These are phyloP conservation scores for Pterothamnion heteromorphum DNA, from an alignment of 31 red algal species.

Conservation along the genomic window DNA sequence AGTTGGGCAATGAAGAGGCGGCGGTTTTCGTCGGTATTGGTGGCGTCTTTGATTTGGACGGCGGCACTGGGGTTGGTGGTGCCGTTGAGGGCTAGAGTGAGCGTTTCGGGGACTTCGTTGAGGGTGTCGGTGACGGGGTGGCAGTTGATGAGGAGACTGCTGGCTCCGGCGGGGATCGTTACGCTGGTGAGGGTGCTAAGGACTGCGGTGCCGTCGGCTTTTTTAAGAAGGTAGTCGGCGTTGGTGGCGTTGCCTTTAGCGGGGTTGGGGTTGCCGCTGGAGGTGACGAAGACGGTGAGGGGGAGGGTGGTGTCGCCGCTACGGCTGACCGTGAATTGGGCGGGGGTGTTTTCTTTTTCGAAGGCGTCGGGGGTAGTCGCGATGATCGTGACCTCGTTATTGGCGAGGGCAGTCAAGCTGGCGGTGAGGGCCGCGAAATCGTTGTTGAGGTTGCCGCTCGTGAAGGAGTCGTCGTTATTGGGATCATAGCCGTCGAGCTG, in stretches of 20 bases:
- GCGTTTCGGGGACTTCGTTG: not conserved
- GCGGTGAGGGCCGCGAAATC: not conserved
- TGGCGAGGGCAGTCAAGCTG: not conserved
- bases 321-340: not conserved
- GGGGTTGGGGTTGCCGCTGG: not conserved
- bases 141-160: not conserved
- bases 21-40: not conserved
- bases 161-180: not conserved
- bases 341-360: not conserved
- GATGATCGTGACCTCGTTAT: not conserved
- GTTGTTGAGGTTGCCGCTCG: too few relatives aligned
- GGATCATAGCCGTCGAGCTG: not conserved
- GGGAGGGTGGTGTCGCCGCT: not conserved
- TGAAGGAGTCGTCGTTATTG: not conserved
- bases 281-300: not conserved
- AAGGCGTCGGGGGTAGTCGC: not conserved
- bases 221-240: not conserved
- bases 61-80: not conserved
- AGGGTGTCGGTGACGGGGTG: not conserved
- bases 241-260: not conserved
- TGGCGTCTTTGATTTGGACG: not conserved
- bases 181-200: not conserved
- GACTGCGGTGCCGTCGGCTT: not conserved
- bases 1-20: not conserved
- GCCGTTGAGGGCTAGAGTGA: not conserved